phyloP scores from a whole-genome alignment of 2,329 filamentous ascomycete genomes.

The Capronia coronata region DNA sequence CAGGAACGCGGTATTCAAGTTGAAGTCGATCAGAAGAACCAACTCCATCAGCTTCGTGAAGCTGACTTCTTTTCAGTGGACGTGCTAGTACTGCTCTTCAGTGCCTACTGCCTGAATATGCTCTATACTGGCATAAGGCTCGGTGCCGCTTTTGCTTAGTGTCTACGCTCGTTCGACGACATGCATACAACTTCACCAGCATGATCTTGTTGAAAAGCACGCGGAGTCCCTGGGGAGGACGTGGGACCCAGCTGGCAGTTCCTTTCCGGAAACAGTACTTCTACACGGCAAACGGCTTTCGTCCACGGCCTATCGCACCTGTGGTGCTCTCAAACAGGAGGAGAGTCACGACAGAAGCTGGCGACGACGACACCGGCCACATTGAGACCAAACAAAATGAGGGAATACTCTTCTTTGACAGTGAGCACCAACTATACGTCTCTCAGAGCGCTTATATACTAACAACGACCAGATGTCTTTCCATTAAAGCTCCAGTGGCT shows the following conservation, averaged over 20 bases:
- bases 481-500: conserved; percentile 67
- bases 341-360: conserved; percentile 26
- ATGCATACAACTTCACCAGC: background rate
- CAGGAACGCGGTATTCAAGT: background rate
- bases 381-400: conserved; percentile 71
- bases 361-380: conserved; percentile 55
- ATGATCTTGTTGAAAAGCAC: conserved; percentile 13
- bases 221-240: conserved; percentile 6
- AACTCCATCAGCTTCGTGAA: background rate
- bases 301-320: conserved; percentile 9
- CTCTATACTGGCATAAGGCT: background rate
- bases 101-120: background rate
- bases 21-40: background rate
- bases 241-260: background rate
- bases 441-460: conserved; percentile 10
- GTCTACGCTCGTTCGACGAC: background rate
- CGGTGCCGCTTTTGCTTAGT: background rate
- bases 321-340: conserved; percentile 10
- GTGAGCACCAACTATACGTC: conserved; percentile 44
- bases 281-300: conserved; percentile 15
- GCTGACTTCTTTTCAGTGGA: background rate
- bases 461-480: conserved; percentile 60
- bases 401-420: conserved; percentile 83
- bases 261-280: conserved; percentile 14
- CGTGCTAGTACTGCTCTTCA: no score